Percentiles rank a stretch among this genome's conserved stretches.
phyloP scores from a whole-genome alignment of 768 basidiomycete species.

The Tulasnella sp. region DNA sequence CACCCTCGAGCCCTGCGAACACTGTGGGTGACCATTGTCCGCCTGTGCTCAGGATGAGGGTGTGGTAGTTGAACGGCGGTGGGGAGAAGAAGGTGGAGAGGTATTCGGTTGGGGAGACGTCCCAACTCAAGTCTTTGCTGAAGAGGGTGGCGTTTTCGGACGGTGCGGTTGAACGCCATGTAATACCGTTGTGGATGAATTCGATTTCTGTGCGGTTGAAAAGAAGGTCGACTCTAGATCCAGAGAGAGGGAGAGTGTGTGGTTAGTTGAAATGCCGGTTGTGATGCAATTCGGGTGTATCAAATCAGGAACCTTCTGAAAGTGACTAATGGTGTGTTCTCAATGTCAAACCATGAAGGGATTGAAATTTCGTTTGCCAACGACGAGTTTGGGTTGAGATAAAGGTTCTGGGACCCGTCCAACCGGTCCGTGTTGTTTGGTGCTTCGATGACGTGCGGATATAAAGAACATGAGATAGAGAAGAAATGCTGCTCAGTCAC shows the following conservation, averaged over 20 bases:
- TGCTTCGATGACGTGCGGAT: conserved; percentile 53
- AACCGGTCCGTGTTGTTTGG: conserved; percentile 42
- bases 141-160: conserved; percentile 34
- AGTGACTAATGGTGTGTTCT: conserved; percentile 46
- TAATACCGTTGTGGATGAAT: conserved; percentile 30
- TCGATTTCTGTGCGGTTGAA: conserved; percentile 37
- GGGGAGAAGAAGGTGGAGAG: conserved; percentile 37
- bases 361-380: conserved; percentile 33
- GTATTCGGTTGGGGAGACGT: conserved; percentile 40
- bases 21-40: conserved; percentile 58
- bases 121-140: conserved; percentile 44
- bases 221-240: conserved; percentile 48
- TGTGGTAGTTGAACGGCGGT: conserved; percentile 44
- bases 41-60: conserved; percentile 48
- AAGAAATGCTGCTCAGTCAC: conserved; percentile 65
- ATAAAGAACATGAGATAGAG: conserved; percentile 52
- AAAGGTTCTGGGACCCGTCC: conserved; percentile 50
- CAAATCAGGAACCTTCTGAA: conserved; percentile 33
- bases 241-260: no score
- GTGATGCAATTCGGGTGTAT: no score
- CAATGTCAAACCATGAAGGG: conserved; percentile 43
- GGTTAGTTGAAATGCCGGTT: not conserved
- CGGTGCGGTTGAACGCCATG: no score
- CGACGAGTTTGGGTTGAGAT: conserved; percentile 45
- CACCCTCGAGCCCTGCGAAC: conserved; percentile 28